Percentiles rank a stretch among this genome's conserved stretches.
These are phyloP conservation scores for Neonectria coccinea DNA, from an alignment of 2,329 filamentous ascomycete species.

Conservation along the genomic window DNA sequence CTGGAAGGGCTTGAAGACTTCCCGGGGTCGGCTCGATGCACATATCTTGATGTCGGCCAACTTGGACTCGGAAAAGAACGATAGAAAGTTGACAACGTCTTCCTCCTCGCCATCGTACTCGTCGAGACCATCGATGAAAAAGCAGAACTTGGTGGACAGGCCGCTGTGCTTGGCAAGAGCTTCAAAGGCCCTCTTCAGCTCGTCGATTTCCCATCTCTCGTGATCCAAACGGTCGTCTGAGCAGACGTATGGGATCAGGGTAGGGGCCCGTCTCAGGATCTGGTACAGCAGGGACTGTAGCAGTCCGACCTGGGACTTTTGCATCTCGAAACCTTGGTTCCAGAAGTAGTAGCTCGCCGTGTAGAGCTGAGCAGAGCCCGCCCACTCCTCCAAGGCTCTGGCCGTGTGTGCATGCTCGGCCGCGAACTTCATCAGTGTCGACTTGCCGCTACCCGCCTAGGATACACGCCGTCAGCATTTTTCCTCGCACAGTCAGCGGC, in stretches of 20 bases:
- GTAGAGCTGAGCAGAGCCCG: not conserved
- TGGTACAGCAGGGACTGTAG: not conserved
- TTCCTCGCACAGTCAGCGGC: too few species aligned
- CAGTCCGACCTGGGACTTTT: not conserved
- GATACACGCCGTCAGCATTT: too few species aligned
- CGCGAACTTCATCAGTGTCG: not conserved
- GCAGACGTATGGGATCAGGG: not conserved
- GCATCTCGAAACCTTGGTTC: not conserved
- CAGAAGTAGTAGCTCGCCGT: not conserved
- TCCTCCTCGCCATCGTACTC: slow-evolving; percentile 34
- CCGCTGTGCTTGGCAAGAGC: not conserved
- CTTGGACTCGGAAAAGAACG: slow-evolving; percentile 42
- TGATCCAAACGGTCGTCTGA: too few species aligned
- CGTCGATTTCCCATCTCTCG: not conserved
- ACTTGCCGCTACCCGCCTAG: not conserved
- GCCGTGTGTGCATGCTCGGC: not conserved
- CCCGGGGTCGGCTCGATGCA: not conserved
- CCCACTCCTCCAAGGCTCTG: not conserved
- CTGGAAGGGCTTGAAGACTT: too few species aligned
- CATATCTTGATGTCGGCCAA: slow-evolving; percentile 3
- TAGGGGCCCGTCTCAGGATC: not conserved
- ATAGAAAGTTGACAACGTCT: slow-evolving; percentile 42
- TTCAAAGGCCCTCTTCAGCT: not conserved
- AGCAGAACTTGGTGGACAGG: slow-evolving; percentile 26
- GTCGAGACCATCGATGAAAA: slow-evolving; percentile 45